Evolutionary conservation across 2,329 filamentous ascomycete genomes (phyloP), one percentile per base, ranked within the genome.

Genomic region (Botrytis galanthina): DNA sequence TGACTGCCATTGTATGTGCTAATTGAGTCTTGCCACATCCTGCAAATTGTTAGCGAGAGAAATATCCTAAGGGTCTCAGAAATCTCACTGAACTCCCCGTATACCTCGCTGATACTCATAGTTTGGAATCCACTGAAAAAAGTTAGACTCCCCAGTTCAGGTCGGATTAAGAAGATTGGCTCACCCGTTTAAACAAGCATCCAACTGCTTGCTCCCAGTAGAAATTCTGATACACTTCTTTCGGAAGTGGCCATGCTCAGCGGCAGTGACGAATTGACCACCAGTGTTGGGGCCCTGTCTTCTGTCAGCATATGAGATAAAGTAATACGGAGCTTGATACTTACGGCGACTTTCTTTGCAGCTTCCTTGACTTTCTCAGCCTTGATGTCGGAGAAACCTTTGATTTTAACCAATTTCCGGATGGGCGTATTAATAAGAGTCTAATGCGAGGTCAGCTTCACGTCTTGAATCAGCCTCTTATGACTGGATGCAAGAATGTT

Each of bases 291-390:
- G 84, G 29, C 89, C 88, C 88, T 91, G 75, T 32, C 46, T 39
- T 57, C 18, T 29, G 54, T 80, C 42, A 81, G 74, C 26, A 66
- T 35, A 26, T 46, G 44, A 16, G 14, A 37, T 26, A 26, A 37
- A 18, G 62, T 14, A n/a, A 22, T 26, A 22, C 18, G 5, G 59
- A 68, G 29, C n/a, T 18, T 10, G 26, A 5, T 72, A 74, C 79
- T 75, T 70, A 81, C 81, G 67, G 79, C 73, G 59, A 82, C 73
- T 70, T 83, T 82, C 74, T 85, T 84, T 71, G 89, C 86, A 67
- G 90, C 90, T 77, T 92, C 90, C 79, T 91, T 92, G 79, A 92
- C 86, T 80, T 92, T 92, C 76, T 92, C 90, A 6, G 92, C 90
- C 80, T 92, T 92, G 78, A 89, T 85, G 79, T 92, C 90, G 73